These are phyloP conservation scores for Berberis thunbergii DNA, from an alignment of 164 flowering plant genomes.

Conservation along the genomic window DNA sequence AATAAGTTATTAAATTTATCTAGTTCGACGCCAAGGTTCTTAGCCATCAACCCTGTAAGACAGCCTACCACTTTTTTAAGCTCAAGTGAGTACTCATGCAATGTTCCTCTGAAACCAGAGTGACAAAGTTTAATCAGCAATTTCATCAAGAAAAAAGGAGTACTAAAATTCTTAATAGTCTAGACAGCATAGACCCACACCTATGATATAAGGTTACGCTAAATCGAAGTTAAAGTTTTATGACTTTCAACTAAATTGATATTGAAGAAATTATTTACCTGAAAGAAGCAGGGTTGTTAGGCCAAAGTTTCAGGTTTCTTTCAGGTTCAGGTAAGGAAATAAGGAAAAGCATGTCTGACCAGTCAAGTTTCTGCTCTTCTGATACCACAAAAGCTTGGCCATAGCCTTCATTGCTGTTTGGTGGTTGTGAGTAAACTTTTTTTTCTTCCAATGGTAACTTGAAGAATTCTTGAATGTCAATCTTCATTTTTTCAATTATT, in stretches of 20 bases:
- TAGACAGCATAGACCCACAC: neutral
- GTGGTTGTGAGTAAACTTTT: slow-evolving; percentile 25
- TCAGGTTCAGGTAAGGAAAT: slow-evolving; percentile 14
- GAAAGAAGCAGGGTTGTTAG: slow-evolving; percentile 25
- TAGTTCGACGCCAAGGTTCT: slow-evolving; percentile 23
- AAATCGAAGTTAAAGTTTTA: too few relatives aligned
- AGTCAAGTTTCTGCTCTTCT: slow-evolving; percentile 45
- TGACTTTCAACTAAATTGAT: too few relatives aligned
- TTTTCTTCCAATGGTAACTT: slow-evolving; percentile 42
- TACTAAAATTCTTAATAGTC: too few relatives aligned
- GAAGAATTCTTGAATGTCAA: slow-evolving; percentile 29
- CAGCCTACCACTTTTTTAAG: slow-evolving; percentile 9
- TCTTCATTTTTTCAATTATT: slow-evolving; percentile 33
- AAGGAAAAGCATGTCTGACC: slow-evolving; percentile 41
- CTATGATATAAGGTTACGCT: too few relatives aligned
- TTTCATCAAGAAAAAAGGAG: neutral
- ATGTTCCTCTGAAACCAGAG: slow-evolving; percentile 17
- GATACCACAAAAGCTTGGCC: slow-evolving; percentile 7
- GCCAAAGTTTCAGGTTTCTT: slow-evolving; percentile 31
- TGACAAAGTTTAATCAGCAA: neutral
- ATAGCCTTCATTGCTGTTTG: slow-evolving; percentile 9
- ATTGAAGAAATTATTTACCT: slow-evolving; percentile 14
- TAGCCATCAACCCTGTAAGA: slow-evolving; percentile 24
- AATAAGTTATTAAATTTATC: slow-evolving; percentile 20
- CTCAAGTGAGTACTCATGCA: slow-evolving; percentile 32